Conservation (phyloP, 495 filamentous ascomycete species). For the Geoglossum glabrum region DNA sequence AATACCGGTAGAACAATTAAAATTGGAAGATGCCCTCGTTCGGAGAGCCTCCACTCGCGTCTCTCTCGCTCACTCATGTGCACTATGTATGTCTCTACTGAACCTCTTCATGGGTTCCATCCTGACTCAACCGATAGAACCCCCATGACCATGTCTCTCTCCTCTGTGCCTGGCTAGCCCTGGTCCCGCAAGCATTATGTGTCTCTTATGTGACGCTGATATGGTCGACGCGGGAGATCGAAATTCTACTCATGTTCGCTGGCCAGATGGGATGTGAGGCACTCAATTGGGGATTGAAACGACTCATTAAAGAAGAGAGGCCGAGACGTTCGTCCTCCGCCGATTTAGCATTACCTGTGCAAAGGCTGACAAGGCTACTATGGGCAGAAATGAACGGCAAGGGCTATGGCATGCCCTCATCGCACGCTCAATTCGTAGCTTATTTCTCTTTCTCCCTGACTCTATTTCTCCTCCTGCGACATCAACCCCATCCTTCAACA, state of each 20-base stretch:
- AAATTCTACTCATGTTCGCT: slow-evolving; percentile 74
- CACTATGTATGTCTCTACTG: slow-evolving; percentile 52
- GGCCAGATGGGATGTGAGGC: slow-evolving; percentile 88
- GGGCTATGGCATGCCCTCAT: slow-evolving; percentile 98
- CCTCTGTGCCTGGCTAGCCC: slow-evolving; percentile 77
- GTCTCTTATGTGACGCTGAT: slow-evolving; percentile 76
- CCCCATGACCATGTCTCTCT: slow-evolving; percentile 69
- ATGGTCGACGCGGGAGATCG: slow-evolving; percentile 76
- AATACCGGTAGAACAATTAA: background rate
- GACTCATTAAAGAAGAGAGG: slow-evolving; percentile 77
- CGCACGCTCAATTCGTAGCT: slow-evolving; percentile 81
- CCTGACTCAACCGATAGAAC: slow-evolving; percentile 34
- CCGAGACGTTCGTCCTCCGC: slow-evolving; percentile 37
- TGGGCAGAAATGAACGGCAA: slow-evolving; percentile 62
- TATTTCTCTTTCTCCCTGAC: slow-evolving; percentile 72
- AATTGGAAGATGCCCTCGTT: background rate
- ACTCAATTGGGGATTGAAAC: slow-evolving; percentile 79
- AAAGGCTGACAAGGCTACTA: background rate
- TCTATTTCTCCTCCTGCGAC: slow-evolving; percentile 64
- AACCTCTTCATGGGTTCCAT: background rate
- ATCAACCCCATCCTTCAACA: slow-evolving; percentile 32
- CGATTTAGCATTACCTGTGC: background rate
- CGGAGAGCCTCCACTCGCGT: slow-evolving; percentile 50
- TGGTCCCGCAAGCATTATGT: slow-evolving; percentile 77
- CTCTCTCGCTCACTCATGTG: slow-evolving; percentile 83